Evolutionary conservation across 2,329 filamentous ascomycete genomes (phyloP).

Genomic region (Colletotrichum kahawae): DNA sequence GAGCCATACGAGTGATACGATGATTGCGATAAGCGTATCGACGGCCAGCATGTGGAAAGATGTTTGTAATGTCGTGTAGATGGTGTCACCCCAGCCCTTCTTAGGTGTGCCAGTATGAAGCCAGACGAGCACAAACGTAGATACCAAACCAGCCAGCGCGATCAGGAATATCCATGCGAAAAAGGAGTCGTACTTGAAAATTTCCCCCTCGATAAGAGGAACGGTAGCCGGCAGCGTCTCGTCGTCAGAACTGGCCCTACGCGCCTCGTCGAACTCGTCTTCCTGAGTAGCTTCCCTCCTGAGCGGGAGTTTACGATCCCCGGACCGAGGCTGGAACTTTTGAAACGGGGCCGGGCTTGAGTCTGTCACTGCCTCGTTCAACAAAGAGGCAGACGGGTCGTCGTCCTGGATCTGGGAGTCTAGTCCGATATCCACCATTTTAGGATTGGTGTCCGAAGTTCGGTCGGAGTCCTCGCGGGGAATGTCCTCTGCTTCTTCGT

Average conservation of each 20-base stretch:
- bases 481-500: slow-evolving; percentile 50
- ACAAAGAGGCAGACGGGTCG: slow-evolving; percentile 65
- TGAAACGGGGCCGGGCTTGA: slow-evolving; percentile 67
- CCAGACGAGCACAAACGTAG: slow-evolving; percentile 88
- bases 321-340: slow-evolving; percentile 52
- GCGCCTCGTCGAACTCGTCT: slow-evolving; percentile 51
- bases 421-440: slow-evolving; percentile 87
- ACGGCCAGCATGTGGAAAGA: slow-evolving; percentile 90
- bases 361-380: slow-evolving; percentile 57
- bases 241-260: slow-evolving; percentile 43
- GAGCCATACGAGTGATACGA: slow-evolving; percentile 91
- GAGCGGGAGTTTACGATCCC: slow-evolving; percentile 43
- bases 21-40: slow-evolving; percentile 87
- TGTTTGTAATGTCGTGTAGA: slow-evolving; percentile 85
- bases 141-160: slow-evolving; percentile 80
- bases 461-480: slow-evolving; percentile 35
- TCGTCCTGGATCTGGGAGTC: slow-evolving; percentile 68
- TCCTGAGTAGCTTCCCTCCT: slow-evolving; percentile 49
- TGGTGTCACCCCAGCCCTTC: slow-evolving; percentile 84
- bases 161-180: slow-evolving; percentile 93
- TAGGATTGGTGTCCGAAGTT: slow-evolving; percentile 40
- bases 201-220: slow-evolving; percentile 65
- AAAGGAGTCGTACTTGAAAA: slow-evolving; percentile 85
- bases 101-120: slow-evolving; percentile 84
- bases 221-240: slow-evolving; percentile 46